Conservation (phyloP, 306 rosid genomes). For the Begonia fuchsioides region DNA sequence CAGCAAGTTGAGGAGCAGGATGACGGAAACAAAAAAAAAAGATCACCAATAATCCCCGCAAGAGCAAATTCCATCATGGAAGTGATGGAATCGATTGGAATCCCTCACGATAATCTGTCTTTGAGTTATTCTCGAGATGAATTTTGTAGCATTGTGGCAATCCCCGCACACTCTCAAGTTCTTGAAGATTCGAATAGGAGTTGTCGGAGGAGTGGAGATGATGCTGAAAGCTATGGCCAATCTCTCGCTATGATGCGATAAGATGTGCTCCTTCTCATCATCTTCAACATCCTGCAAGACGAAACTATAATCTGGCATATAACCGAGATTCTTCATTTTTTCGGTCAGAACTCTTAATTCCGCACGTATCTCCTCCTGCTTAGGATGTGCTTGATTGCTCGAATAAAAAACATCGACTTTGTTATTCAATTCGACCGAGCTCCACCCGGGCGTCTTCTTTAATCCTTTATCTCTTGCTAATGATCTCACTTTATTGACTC, state of each 20-base stretch:
- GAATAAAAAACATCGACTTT: slow-evolving; percentile 36
- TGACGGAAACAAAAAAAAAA: no score
- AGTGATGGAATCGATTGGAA: slow-evolving; percentile 39
- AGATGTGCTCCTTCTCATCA: slow-evolving; percentile 38
- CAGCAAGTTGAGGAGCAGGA: no score
- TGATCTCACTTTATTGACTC: slow-evolving; percentile 30
- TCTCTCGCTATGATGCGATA: slow-evolving; percentile 30
- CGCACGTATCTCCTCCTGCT: slow-evolving; percentile 24
- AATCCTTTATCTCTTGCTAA: slow-evolving; percentile 28
- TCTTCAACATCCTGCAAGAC: slow-evolving; percentile 47
- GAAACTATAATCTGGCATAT: slow-evolving; percentile 28
- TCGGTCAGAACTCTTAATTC: slow-evolving; percentile 22
- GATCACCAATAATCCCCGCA: slow-evolving; percentile 44
- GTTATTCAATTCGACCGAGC: slow-evolving; percentile 35
- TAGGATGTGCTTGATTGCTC: slow-evolving; percentile 31
- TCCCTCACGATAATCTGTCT: slow-evolving; percentile 40
- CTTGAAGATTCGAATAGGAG: slow-evolving; percentile 31
- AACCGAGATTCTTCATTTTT: slow-evolving; percentile 32
- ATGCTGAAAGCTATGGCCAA: slow-evolving; percentile 33
- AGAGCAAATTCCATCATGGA: slow-evolving; percentile 34
- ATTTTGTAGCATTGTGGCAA: slow-evolving; percentile 27
- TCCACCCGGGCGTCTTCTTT: slow-evolving; percentile 40
- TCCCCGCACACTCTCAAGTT: no score
- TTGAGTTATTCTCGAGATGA: slow-evolving; percentile 21
- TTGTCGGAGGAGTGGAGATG: slow-evolving; percentile 23